phyloP scores from a whole-genome alignment of 768 basidiomycete species.

The Inosperma sp. region DNA sequence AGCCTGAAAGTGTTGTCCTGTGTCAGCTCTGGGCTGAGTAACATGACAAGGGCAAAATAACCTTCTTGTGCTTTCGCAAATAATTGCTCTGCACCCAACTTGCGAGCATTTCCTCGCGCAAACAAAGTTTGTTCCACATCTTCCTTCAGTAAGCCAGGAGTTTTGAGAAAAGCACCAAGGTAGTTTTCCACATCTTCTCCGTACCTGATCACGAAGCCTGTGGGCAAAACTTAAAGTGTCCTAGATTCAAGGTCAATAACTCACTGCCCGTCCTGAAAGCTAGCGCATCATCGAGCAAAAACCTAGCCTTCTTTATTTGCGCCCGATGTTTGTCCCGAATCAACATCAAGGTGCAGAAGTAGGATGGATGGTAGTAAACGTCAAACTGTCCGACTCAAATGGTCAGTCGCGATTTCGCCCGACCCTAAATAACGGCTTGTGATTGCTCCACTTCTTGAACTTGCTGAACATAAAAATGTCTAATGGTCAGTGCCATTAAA shows the following conservation, averaged over 20 bases:
- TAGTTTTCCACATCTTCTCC: constrained; percentile 61
- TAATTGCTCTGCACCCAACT: constrained; percentile 49
- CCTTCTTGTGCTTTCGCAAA: constrained; percentile 57
- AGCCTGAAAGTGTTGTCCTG: not conserved
- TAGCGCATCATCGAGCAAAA: constrained; percentile 47
- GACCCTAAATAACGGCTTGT: too few relatives aligned
- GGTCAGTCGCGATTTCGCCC: too few relatives aligned
- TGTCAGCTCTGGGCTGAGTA: not conserved
- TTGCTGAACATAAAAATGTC: constrained; percentile 7
- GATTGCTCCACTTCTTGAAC: not conserved
- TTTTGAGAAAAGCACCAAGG: too few relatives aligned
- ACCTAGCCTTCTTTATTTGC: too few relatives aligned
- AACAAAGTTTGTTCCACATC: constrained; percentile 52
- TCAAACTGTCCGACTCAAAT: too few relatives aligned
- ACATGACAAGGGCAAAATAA: constrained; percentile 29
- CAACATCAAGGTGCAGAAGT: too few relatives aligned
- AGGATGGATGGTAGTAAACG: too few relatives aligned
- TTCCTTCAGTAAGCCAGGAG: constrained; percentile 43
- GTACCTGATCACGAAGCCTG: constrained; percentile 40
- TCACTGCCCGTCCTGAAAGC: constrained; percentile 45
- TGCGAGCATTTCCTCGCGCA: constrained; percentile 57
- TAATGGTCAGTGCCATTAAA: constrained; percentile 2
- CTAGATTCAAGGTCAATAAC: too few relatives aligned
- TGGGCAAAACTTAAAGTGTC: constrained; percentile 2
- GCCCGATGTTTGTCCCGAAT: too few relatives aligned